A percentile compares a stretch with the other conserved stretches of the same genome.
These are phyloP conservation scores for Papilionanthe hybrid DNA, from an alignment of 116 monocot species.

Conservation along the genomic window DNA sequence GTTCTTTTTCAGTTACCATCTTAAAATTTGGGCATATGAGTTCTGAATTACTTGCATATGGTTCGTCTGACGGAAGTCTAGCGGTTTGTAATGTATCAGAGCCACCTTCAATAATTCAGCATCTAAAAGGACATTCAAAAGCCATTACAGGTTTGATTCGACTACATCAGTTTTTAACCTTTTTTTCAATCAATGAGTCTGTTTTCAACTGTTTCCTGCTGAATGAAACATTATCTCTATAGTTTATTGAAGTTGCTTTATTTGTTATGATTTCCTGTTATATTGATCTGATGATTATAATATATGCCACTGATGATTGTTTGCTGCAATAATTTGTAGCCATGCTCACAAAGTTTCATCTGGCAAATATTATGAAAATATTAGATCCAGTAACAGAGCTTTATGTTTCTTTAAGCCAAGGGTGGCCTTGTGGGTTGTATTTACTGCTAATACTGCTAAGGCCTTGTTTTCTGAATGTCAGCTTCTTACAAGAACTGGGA, in stretches of 20 bases:
- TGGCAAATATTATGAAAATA: background rate
- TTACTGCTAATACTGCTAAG: too few relatives aligned
- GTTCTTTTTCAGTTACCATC: constrained; percentile 62
- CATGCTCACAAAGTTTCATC: background rate
- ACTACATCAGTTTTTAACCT: constrained; percentile 1
- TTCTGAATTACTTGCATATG: constrained; percentile 96
- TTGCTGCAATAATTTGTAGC: background rate
- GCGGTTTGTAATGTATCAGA: constrained; percentile 71
- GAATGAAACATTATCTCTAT: background rate
- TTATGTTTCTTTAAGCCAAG: background rate
- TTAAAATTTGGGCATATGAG: constrained; percentile 95
- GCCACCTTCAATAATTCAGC: constrained; percentile 62
- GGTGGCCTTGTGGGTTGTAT: background rate
- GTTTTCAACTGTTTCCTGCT: background rate
- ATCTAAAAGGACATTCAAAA: constrained; percentile 85
- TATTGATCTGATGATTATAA: background rate
- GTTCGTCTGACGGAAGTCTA: constrained; percentile 86
- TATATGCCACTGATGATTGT: background rate
- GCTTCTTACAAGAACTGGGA: too few relatives aligned
- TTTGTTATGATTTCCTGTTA: background rate
- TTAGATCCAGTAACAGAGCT: too few relatives aligned
- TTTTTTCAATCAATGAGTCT: too few relatives aligned
- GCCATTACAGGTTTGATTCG: constrained; percentile 76
- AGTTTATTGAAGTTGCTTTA: background rate
- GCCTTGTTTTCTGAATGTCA: too few relatives aligned